Percentiles rank a stretch among this genome's conserved stretches.
These are phyloP conservation scores for Trichoderma lentiforme DNA, from an alignment of 2,329 filamentous ascomycete genomes.

Conservation along the genomic window DNA sequence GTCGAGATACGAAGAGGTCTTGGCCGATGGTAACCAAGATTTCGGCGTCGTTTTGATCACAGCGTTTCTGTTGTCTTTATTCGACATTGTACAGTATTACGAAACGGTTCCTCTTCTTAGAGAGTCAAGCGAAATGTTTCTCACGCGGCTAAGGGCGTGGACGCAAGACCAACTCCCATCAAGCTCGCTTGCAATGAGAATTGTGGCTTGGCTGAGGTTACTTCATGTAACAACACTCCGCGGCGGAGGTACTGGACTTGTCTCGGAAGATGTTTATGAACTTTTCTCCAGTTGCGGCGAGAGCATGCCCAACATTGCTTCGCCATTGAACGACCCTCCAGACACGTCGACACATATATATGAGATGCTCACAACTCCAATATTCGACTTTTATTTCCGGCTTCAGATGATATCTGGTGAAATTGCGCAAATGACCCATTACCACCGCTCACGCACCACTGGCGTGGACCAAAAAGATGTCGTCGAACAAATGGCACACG, in stretches of 20 bases:
- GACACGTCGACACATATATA: conserved; percentile 19
- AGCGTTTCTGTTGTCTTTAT: conserved; percentile 22
- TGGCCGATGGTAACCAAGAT: neutral
- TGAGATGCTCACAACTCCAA: conserved; percentile 19
- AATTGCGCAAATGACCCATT: conserved; percentile 24
- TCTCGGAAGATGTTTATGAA: conserved; percentile 18
- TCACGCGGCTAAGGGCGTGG: conserved; percentile 9
- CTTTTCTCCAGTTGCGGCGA: conserved; percentile 13
- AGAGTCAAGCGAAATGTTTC: conserved; percentile 11
- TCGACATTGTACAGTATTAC: conserved; percentile 15
- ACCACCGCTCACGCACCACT: conserved; percentile 26
- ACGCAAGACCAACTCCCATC: neutral
- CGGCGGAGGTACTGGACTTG: conserved; percentile 20
- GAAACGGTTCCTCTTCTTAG: conserved; percentile 12
- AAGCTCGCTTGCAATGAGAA: neutral
- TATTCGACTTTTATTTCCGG: conserved; percentile 24
- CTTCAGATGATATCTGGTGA: conserved; percentile 24
- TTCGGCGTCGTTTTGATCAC: conserved; percentile 8
- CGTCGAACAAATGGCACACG: conserved; percentile 7
- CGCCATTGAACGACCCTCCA: neutral
- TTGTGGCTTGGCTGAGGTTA: conserved; percentile 22
- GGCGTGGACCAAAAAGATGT: conserved; percentile 25
- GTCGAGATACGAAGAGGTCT: neutral
- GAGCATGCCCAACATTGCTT: neutral
- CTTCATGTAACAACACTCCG: conserved; percentile 21